phyloP scores from a whole-genome alignment of 805 yeast species.

The Starmerella bombi region DNA sequence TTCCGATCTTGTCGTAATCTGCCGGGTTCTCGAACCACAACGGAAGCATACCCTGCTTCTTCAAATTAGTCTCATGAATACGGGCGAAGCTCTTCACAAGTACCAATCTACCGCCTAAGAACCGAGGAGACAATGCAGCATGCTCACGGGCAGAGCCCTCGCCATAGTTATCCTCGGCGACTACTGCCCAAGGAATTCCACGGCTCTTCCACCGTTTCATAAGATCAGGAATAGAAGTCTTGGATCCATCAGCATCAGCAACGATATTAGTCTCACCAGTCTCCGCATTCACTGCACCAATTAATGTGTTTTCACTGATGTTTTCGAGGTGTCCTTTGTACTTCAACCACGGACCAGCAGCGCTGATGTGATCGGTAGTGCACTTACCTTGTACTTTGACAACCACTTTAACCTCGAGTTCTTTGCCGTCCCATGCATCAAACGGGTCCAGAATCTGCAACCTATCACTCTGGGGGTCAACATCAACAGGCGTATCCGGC shows the following conservation, averaged over 20 bases:
- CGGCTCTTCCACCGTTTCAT: constrained; percentile 93
- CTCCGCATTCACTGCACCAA: constrained; percentile 94
- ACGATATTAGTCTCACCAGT: constrained; percentile 91
- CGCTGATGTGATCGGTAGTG: constrained; percentile 96
- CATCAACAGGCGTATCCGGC: constrained; percentile 46
- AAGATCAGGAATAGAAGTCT: constrained; percentile 78
- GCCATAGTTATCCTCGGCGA: constrained; percentile 97
- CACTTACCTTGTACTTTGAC: constrained; percentile 95
- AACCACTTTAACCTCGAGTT: constrained; percentile 59
- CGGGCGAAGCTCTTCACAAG: constrained; percentile 93
- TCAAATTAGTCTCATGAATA: constrained; percentile 94
- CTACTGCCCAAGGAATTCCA: constrained; percentile 76
- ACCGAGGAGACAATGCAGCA: constrained; percentile 92
- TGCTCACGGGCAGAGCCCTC: constrained; percentile 99
- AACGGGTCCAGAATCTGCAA: constrained; percentile 85
- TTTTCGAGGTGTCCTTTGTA: constrained; percentile 96
- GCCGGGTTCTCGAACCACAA: constrained; percentile 78
- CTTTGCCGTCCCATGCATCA: constrained; percentile 73
- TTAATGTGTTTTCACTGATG: constrained; percentile 85
- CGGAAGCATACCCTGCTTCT: constrained; percentile 96
- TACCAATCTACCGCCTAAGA: constrained; percentile 79
- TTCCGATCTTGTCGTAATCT: constrained; percentile 69
- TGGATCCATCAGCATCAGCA: constrained; percentile 63
- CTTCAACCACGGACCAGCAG: constrained; percentile 98
- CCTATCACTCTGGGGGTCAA: constrained; percentile 84